These are phyloP conservation scores for Talaromyces piceae DNA, from an alignment of 2,329 filamentous ascomycete species.

Conservation along the genomic window DNA sequence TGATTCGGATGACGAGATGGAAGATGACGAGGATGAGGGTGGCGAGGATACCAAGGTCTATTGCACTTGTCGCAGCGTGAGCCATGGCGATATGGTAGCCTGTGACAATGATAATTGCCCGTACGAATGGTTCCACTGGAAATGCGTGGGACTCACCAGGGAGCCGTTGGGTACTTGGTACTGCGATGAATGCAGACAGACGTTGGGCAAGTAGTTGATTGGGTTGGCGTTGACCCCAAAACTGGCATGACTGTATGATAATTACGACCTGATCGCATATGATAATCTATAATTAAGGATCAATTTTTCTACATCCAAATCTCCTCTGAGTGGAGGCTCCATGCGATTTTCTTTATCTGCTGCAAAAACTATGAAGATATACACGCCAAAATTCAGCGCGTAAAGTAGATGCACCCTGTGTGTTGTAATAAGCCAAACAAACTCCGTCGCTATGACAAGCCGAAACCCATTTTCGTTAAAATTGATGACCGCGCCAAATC, in stretches of 20 bases:
- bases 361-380: background rate
- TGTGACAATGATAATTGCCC: conserved; percentile 59
- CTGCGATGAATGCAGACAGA: conserved; percentile 45
- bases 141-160: conserved; percentile 54
- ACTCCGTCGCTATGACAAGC: conserved; percentile 1
- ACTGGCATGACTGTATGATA: conserved; percentile 1
- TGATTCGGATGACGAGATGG: conserved; percentile 34
- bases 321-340: background rate
- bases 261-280: background rate
- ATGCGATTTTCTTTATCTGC: background rate
- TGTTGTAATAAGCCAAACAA: background rate
- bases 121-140: conserved; percentile 62
- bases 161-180: conserved; percentile 54
- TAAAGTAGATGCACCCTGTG: background rate
- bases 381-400: too few relatives aligned
- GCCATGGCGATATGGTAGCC: conserved; percentile 60
- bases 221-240: background rate
- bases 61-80: conserved; percentile 59
- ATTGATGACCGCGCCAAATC: background rate
- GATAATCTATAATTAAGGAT: background rate
- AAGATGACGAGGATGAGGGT: conserved; percentile 44
- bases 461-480: background rate
- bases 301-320: too few relatives aligned
- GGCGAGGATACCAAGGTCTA: conserved; percentile 56
- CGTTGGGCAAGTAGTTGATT: conserved; percentile 30